These are phyloP conservation scores for Extremus antarcticus DNA, from an alignment of 495 filamentous ascomycete species.

Conservation along the genomic window DNA sequence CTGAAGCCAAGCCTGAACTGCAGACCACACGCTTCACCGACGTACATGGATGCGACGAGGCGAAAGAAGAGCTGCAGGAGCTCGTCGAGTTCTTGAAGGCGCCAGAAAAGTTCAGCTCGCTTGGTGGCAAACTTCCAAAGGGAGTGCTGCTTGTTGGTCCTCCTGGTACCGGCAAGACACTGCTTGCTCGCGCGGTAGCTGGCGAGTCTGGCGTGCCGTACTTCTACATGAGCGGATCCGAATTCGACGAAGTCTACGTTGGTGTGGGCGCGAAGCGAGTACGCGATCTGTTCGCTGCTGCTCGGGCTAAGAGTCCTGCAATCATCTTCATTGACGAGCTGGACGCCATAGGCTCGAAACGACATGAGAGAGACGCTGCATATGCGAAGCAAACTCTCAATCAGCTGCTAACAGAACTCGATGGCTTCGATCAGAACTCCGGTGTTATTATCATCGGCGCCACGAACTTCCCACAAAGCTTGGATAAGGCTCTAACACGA, in stretches of 20 bases:
- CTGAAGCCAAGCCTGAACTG: conserved; percentile 79
- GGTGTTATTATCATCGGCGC: conserved; percentile 92
- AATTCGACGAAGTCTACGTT: conserved; percentile 97
- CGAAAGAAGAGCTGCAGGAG: conserved; percentile 95
- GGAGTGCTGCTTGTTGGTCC: conserved; percentile 92
- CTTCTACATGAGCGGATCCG: conserved; percentile 98
- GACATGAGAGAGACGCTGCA: conserved; percentile 86
- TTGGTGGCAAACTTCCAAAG: conserved; percentile 93
- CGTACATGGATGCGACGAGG: conserved; percentile 95
- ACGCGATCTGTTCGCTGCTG: conserved; percentile 82
- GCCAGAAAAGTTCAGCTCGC: conserved; percentile 77
- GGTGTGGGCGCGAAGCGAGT: conserved; percentile 97
- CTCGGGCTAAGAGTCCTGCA: conserved; percentile 78
- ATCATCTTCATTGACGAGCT: conserved; percentile 99
- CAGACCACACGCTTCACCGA: conserved; percentile 87
- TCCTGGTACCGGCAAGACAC: conserved; percentile 96
- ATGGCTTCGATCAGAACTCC: conserved; percentile 88
- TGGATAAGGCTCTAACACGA: conserved; percentile 89
- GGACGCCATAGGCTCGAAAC: conserved; percentile 89
- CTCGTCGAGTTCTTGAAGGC: conserved; percentile 91
- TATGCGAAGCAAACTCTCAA: conserved; percentile 96
- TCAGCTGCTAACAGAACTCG: conserved; percentile 93
- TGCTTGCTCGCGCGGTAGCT: conserved; percentile 89
- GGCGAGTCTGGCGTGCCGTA: conserved; percentile 96
- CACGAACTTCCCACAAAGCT: conserved; percentile 86